phyloP scores from a whole-genome alignment of 2,329 filamentous ascomycete genomes.

The Rutstroemia sp. region DNA sequence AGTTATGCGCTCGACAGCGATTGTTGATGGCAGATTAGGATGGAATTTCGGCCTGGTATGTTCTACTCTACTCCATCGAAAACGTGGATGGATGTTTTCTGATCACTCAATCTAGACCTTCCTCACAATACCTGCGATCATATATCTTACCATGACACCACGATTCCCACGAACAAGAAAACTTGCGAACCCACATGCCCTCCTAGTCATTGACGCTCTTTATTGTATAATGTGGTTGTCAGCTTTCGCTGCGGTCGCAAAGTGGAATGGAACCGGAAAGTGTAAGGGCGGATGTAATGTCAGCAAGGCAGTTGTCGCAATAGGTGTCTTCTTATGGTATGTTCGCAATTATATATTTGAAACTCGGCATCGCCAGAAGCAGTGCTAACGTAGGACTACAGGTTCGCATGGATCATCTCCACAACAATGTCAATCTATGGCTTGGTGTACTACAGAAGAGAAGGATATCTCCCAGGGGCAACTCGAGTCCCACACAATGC shows the following conservation, averaged over 20 bases:
- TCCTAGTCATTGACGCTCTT: slow-evolving; percentile 50
- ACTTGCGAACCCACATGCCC: slow-evolving; percentile 54
- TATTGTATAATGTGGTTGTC: slow-evolving; percentile 58
- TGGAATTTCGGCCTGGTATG: slow-evolving; percentile 59
- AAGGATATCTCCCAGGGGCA: slow-evolving; percentile 50
- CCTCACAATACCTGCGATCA: slow-evolving; percentile 54
- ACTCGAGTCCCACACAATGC: slow-evolving; percentile 26
- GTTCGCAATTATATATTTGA: slow-evolving; percentile 18
- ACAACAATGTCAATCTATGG: slow-evolving; percentile 53
- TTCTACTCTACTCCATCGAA: slow-evolving; percentile 9
- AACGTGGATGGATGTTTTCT: background rate
- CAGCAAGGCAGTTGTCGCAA: slow-evolving; percentile 55
- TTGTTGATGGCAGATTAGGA: slow-evolving; percentile 49
- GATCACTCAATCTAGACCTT: slow-evolving; percentile 45
- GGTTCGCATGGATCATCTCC: slow-evolving; percentile 47
- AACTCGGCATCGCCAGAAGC: background rate
- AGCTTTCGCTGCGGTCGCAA: slow-evolving; percentile 57
- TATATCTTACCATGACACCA: slow-evolving; percentile 58
- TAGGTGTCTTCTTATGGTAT: slow-evolving; percentile 57
- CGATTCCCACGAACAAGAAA: slow-evolving; percentile 54
- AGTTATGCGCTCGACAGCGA: slow-evolving; percentile 45
- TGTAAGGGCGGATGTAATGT: slow-evolving; percentile 51
- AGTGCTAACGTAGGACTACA: slow-evolving; percentile 25
- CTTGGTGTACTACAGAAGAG: slow-evolving; percentile 53
- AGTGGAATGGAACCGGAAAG: slow-evolving; percentile 49